Evolutionary conservation across 352 stramenopile genomes (phyloP).

Genomic region (Phytophthora macrochlamydospora): DNA sequence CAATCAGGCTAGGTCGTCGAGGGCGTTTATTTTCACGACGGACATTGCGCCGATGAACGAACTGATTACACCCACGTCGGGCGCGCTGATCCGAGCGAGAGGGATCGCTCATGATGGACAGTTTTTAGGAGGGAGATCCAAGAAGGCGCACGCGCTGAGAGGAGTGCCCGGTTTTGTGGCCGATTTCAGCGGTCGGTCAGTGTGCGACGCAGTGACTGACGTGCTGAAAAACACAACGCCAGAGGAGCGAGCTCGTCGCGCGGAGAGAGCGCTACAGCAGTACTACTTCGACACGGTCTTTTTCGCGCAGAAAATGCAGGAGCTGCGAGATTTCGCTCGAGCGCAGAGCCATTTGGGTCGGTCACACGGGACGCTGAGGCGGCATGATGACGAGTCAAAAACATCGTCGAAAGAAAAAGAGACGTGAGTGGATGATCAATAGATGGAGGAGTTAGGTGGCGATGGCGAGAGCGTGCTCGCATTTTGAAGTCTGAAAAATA

Average conservation of each 20-base stretch:
- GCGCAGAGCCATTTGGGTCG: constrained; percentile 25
- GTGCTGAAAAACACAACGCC: constrained; percentile 39
- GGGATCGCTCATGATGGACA: constrained; percentile 28
- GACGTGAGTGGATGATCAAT: constrained; percentile 4
- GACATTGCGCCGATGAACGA: constrained; percentile 66
- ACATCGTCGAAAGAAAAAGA: not conserved
- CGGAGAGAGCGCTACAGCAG: constrained; percentile 48
- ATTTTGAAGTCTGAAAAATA: constrained; percentile 1
- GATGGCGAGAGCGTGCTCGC: not conserved
- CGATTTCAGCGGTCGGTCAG: constrained; percentile 31
- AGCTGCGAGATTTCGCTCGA: constrained; percentile 45
- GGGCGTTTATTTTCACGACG: constrained; percentile 56
- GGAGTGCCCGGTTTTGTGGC: constrained; percentile 50
- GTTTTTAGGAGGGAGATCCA: constrained; percentile 42
- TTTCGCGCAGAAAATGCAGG: constrained; percentile 59
- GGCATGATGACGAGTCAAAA: constrained; percentile 15
- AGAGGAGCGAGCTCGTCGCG: constrained; percentile 35
- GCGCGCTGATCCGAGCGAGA: constrained; percentile 40
- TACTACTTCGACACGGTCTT: constrained; percentile 72
- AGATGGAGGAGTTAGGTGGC: constrained; percentile 4
- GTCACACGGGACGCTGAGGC: constrained; percentile 24
- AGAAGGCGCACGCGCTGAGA: constrained; percentile 32
- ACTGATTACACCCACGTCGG: constrained; percentile 47
- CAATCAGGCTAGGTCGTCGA: constrained; percentile 58
- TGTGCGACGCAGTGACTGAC: constrained; percentile 52